Conservation (phyloP, 2,329 filamentous ascomycete species). For the Fusarium pininemorale region DNA sequence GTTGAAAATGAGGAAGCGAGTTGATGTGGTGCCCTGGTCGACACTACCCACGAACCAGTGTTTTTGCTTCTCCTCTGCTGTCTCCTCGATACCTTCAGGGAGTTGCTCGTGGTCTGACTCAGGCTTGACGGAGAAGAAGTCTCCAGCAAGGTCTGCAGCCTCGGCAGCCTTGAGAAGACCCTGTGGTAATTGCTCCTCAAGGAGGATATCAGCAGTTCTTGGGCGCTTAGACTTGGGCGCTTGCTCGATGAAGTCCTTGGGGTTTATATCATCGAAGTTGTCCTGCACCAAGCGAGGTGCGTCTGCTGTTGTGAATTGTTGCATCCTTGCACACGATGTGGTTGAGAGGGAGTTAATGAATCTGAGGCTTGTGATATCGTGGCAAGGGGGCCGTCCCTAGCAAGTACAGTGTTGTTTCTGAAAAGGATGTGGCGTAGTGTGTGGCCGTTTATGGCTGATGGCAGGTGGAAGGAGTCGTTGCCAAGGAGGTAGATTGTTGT, state of each 20-base stretch:
- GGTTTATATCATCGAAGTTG: slow-evolving; percentile 17
- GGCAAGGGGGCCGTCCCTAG: slow-evolving; percentile 41
- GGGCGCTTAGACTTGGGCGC: slow-evolving; percentile 29
- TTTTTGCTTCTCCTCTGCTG: slow-evolving; percentile 44
- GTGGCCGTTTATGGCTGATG: slow-evolving; percentile 1
- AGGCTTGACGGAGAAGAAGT: slow-evolving; percentile 42
- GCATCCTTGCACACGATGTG: slow-evolving; percentile 41
- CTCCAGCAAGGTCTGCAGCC: slow-evolving; percentile 28
- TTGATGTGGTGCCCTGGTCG: slow-evolving; percentile 90
- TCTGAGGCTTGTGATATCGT: slow-evolving; percentile 32
- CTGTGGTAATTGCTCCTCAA: slow-evolving; percentile 40
- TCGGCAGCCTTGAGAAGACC: slow-evolving; percentile 40
- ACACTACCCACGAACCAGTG: slow-evolving; percentile 84
- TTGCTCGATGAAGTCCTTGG: slow-evolving; percentile 3
- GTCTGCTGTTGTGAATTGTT: slow-evolving; percentile 33
- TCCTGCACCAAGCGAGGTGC: slow-evolving; percentile 2
- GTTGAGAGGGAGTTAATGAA: background rate
- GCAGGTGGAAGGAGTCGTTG: slow-evolving; percentile 2
- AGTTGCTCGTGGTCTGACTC: slow-evolving; percentile 41
- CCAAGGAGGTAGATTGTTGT: background rate
- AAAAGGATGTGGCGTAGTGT: slow-evolving; percentile 5
- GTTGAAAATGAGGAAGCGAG: slow-evolving; percentile 91
- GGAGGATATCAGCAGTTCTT: slow-evolving; percentile 35
- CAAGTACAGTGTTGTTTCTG: slow-evolving; percentile 15
- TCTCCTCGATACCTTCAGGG: slow-evolving; percentile 46